These are phyloP conservation scores for Zalaria obscura DNA, from an alignment of 2,329 filamentous ascomycete genomes.

Conservation along the genomic window DNA sequence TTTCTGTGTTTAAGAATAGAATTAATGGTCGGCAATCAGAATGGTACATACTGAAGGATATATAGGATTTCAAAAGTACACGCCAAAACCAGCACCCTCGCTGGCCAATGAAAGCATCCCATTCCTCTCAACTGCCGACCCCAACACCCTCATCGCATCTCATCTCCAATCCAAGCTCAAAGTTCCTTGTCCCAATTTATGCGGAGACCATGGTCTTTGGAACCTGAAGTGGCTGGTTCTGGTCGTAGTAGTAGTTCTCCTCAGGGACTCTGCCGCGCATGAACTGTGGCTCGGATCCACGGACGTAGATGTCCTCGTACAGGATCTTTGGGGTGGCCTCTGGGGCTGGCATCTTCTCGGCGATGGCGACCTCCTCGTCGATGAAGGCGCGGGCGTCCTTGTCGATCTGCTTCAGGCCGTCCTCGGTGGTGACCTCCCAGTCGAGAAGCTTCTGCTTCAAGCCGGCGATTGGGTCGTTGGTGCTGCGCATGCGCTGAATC, in stretches of 20 bases:
- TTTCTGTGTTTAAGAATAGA: no score
- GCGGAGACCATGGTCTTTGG: not conserved
- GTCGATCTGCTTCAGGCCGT: slow-evolving; percentile 91
- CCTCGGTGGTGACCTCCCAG: slow-evolving; percentile 82
- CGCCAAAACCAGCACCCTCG: not conserved
- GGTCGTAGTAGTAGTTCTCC: slow-evolving; percentile 72
- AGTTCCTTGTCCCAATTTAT: not conserved
- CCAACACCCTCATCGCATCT: no score
- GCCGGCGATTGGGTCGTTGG: slow-evolving; percentile 94
- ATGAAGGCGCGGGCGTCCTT: slow-evolving; percentile 80
- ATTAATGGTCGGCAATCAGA: not conserved
- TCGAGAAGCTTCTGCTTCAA: slow-evolving; percentile 97
- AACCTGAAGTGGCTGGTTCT: slow-evolving; percentile 1
- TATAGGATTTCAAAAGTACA: not conserved
- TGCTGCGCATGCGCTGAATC: slow-evolving; percentile 98
- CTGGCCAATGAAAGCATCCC: no score
- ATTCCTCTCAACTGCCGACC: no score
- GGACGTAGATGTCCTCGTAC: slow-evolving; percentile 93
- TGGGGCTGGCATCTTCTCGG: slow-evolving; percentile 75
- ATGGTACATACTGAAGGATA: not conserved
- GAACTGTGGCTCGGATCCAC: slow-evolving; percentile 74
- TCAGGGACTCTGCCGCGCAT: slow-evolving; percentile 77
- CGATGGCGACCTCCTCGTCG: slow-evolving; percentile 77
- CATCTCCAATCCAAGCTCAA: no score
- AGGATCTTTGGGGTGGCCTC: slow-evolving; percentile 70